Evolutionary conservation across 768 basidiomycete species (phyloP), one percentile per base, ranked within the genome.

Genomic region (Cantharellus cinnabarinus): DNA sequence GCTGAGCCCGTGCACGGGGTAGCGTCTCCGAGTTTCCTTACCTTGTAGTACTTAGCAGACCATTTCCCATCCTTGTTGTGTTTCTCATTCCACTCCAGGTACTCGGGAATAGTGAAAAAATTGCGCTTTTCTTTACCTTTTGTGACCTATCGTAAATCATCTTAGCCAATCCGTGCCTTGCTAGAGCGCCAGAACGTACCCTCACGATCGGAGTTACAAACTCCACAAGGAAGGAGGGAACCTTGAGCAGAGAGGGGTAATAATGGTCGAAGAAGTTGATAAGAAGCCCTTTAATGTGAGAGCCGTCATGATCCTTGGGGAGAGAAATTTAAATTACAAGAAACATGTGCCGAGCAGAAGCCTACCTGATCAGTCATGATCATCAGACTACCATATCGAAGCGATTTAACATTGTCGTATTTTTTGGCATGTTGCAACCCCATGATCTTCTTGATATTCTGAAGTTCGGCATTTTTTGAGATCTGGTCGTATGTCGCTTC

Each of bases 241-340:
- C 71, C 68, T 83, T 89, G 60, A 99, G 76, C 29, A 99, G 74
- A 2, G 94, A 95, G 0, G 95, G 95, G 70, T 85, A 97, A 70
- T 91, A 98, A 68, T 93, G 85, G 66, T 98, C 95, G 61, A 99
- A 73, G 70, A 91, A 98, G 71, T 99, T 99, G 73, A 99, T 93
- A 55, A 99, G 76, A 4, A 98, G 79, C n/a, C 95, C 95, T 70
- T 99, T 99, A 73, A 99, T 99, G 72, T 99, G 95, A n/a, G 95
- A 98, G 57, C 95, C 95, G 71, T 99, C 95, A 71, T 98, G 90
- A 79, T 99, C 95, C 90, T 95, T 67, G 2, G 20, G 4, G 54
- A 54, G 2, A 37, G n/a, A 29, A 56, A 20, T 52, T 3, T 50
- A 20, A 37, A 60, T 62, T 52, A 44, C 51, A 3, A 53, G 55